phyloP scores from a whole-genome alignment of 2,329 filamentous ascomycete genomes.

The Botryotinia convoluta region DNA sequence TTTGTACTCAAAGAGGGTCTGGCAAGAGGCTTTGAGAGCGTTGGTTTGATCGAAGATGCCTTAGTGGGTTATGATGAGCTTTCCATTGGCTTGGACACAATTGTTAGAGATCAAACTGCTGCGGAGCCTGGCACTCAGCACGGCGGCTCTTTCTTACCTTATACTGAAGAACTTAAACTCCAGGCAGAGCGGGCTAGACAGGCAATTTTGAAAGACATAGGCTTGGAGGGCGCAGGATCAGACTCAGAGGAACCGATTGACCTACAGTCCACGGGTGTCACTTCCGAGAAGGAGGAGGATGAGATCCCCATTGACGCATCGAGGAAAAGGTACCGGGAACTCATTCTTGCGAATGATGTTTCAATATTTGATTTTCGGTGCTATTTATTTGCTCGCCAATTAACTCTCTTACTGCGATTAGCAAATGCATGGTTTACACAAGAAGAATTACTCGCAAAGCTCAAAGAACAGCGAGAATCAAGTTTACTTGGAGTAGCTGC shows the following conservation, averaged over 20 bases:
- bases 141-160: constrained; percentile 67
- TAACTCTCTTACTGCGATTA: constrained; percentile 75
- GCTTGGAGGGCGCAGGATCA: constrained; percentile 40
- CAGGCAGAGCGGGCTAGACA: constrained; percentile 53
- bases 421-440: constrained; percentile 68
- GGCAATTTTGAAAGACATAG: constrained; percentile 40
- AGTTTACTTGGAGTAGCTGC: constrained; percentile 57
- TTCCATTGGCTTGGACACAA: constrained; percentile 77
- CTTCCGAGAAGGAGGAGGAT: constrained; percentile 43
- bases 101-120: constrained; percentile 70
- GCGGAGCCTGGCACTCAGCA: constrained; percentile 61
- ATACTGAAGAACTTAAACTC: constrained; percentile 70
- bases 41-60: constrained; percentile 92
- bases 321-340: constrained; percentile 81
- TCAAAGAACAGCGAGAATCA: constrained; percentile 60
- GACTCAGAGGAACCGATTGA: constrained; percentile 47
- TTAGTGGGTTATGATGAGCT: constrained; percentile 94
- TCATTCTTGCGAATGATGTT: constrained; percentile 92
- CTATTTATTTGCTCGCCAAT: constrained; percentile 89
- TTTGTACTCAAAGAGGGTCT: constrained; percentile 97
- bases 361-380: constrained; percentile 93
- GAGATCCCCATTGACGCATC: constrained; percentile 61
- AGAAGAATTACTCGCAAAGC: constrained; percentile 60
- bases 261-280: constrained; percentile 46
- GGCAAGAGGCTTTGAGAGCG: constrained; percentile 90